A percentile compares a stretch with the other conserved stretches of the same genome.
These are phyloP conservation scores for Sporothrix inflata DNA, from an alignment of 2,329 filamentous ascomycete genomes.

Conservation along the genomic window DNA sequence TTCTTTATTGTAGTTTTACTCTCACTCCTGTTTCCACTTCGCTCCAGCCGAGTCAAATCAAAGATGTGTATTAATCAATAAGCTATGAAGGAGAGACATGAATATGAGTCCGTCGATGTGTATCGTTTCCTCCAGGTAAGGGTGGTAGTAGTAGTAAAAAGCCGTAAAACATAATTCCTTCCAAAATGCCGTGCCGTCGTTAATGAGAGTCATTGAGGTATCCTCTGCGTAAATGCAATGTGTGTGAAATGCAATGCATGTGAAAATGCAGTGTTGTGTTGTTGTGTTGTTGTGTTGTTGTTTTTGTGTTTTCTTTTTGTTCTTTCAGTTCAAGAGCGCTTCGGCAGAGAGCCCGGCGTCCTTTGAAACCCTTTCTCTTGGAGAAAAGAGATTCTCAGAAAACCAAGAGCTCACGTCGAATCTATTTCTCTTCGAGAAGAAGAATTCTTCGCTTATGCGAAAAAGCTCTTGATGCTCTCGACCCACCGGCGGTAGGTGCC, in stretches of 20 bases:
- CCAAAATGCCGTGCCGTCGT: neutral
- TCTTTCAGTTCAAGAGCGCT: too few species aligned
- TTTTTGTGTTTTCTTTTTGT: neutral
- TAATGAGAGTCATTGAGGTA: conserved; percentile 14
- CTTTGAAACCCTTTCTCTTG: too few species aligned
- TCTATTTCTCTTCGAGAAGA: too few species aligned
- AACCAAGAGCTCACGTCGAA: too few species aligned
- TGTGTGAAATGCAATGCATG: neutral
- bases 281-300: neutral
- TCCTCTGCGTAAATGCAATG: neutral
- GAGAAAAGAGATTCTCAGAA: too few species aligned
- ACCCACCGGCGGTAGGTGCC: conserved; percentile 30
- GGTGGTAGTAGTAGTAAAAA: neutral
- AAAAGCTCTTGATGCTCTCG: conserved; percentile 27
- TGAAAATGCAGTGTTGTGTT: too few species aligned
- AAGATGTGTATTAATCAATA: conserved; percentile 1
- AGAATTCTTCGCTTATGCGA: conserved; percentile 1
- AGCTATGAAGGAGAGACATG: conserved; percentile 23
- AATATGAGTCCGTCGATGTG: neutral
- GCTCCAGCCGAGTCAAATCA: too few species aligned
- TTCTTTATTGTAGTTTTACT: too few species aligned
- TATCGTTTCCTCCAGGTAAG: conserved; percentile 19
- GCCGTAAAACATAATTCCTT: neutral
- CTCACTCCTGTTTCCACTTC: too few species aligned
- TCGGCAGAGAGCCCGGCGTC: too few species aligned